Base-by-base conservation (phyloP, 1,284 basidiomycete species). In the Trichosporon ovoides region DNA sequence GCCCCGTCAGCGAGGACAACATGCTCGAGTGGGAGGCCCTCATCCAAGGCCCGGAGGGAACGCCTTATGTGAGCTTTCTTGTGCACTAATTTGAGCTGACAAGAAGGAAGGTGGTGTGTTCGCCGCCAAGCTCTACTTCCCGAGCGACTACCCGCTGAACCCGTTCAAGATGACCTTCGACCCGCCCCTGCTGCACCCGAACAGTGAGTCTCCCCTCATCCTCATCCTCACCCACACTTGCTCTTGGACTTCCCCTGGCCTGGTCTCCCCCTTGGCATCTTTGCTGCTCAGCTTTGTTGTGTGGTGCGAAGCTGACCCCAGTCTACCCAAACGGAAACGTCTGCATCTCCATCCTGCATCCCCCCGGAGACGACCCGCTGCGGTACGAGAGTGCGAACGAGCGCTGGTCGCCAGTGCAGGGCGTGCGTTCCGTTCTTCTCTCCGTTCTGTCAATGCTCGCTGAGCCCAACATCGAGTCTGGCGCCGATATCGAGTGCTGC, bases 81-180 rank as follows among this genome's bases (percentile, higher is more conserved):
- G 13, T 2, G 7, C 7, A 9, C 3, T n/a, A n/a, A 1, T 6
- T 18, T 19, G 22, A n/a, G 55, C 59, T 66, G 57, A 59, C 58
- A 10, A 11, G 40, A 68, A 91, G 89, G 96, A 98, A 81, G 96
- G 94, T 53, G 96, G 96, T 56, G 85, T 99, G 28, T 98, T 99
- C 69, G 85, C 87, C 51, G 96, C 96, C 34, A 89, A 87, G 72
- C 83, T 99, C 65, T 88, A 84, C 58, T 99, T 97, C 77, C 94
- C 93, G 0, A 76, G 83, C 51, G 93, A 97, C 74, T 97, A 97
- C 77, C 93, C 93, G 35, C 80, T 96, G 70, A 94, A 89, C 54
- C 93, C 93, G 31, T 96, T 96, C 85, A 95, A 91, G 78, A 98
- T 98, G 95, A 90, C 85, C 69, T 98, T 98, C 71, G 93, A 97